Base-by-base conservation (phyloP, 306 rosid genomes). In the Pyrus bretschneideri region DNA sequence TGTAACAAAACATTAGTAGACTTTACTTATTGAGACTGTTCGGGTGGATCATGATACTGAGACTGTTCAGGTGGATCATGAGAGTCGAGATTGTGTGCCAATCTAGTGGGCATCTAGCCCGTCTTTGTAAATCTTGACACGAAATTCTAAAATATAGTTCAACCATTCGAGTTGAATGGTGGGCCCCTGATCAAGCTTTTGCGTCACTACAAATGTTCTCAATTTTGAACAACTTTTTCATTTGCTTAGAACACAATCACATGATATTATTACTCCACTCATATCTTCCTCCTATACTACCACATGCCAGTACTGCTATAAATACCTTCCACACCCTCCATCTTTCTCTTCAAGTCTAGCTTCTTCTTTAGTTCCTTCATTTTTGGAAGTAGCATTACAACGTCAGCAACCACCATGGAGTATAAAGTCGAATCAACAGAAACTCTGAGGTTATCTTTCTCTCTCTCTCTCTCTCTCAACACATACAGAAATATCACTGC, bases 401-500 rank as follows among this genome's bases (percentile, higher is more conserved):
- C 27, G 1, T 25, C 42, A 18, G 8, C 54, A 54, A 62, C 59
- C 57, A 78, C 33, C 78, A 91, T 88, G 90, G 93, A 80, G 81
- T 76, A 87, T 81, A 80, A 91, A 75, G 15, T 31, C 15, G 93
- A 88, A 79, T 57, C 81, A 1, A 38, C 89, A 1, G 98, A 91
- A 83, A 85, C 89, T 83, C 86, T 67, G 54, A 91, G 98, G 98
- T 89, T 64, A 17, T 10, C 72, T 77, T 67, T 76, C 67, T 25
- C 72, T 33, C 76, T 78, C 75, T 69, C 68, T 33, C 77, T 69
- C 55, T 52, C 55, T 74, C 66, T 22, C 25, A 33, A 9, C 27
- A 10, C 25, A 9, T 69, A 58, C 51, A 11, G 31, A 49, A 49
- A 49, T 49, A 49, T 49, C 21, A 49, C 9, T 49, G 42, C 65